phyloP scores from a whole-genome alignment of 768 basidiomycete genomes.

The Asterophora lycoperdoides region DNA sequence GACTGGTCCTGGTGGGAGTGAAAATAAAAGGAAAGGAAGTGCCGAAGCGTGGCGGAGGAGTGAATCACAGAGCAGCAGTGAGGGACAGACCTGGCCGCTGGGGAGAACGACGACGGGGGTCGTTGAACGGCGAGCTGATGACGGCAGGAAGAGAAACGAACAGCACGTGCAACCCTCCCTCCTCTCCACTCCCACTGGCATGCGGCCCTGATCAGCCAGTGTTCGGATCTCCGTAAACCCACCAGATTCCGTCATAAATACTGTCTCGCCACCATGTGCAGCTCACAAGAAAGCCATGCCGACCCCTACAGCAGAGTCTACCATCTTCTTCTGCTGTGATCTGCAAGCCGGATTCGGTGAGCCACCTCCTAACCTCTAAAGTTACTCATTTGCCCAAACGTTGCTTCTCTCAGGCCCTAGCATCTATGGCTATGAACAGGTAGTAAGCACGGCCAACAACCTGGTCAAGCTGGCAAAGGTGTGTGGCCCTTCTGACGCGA shows the following conservation, averaged over 20 bases:
- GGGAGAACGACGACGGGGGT: slow-evolving; percentile 9
- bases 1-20: slow-evolving; percentile 31
- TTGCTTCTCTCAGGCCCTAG: slow-evolving; percentile 27
- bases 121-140: slow-evolving; percentile 6
- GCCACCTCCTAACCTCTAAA: slow-evolving; percentile 16
- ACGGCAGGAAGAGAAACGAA: slow-evolving; percentile 19
- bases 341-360: slow-evolving; percentile 73
- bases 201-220: slow-evolving; percentile 2
- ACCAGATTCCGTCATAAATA: slow-evolving; percentile 1
- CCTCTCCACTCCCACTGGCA: background rate
- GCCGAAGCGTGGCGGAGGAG: slow-evolving; percentile 23
- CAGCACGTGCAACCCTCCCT: slow-evolving; percentile 14
- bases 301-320: slow-evolving; percentile 30
- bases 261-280: background rate
- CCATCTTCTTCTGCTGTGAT: slow-evolving; percentile 81
- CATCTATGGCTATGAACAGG: slow-evolving; percentile 68
- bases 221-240: slow-evolving; percentile 6
- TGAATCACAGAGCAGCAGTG: slow-evolving; percentile 12
- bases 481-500: background rate
- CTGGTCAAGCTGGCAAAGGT: slow-evolving; percentile 76
- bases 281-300: slow-evolving; percentile 21
- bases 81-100: slow-evolving; percentile 15
- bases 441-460: slow-evolving; percentile 68
- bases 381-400: slow-evolving; percentile 1
- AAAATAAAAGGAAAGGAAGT: slow-evolving; percentile 36